Evolutionary conservation across 352 stramenopile genomes (phyloP).

Genomic region (Phytophthora agathidicida): DNA sequence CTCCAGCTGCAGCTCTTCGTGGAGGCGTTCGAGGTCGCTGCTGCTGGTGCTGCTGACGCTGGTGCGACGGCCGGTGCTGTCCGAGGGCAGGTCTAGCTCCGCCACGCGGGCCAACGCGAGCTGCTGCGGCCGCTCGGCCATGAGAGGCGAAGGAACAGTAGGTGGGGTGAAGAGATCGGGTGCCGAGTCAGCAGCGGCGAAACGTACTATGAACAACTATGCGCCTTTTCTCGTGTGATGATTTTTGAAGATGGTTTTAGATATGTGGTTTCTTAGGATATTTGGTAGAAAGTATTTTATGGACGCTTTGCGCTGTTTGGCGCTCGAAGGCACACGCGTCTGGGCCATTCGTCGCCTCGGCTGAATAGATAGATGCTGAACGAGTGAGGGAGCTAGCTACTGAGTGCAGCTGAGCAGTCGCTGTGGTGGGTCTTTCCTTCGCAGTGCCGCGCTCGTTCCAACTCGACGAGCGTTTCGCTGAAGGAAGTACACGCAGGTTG

Average conservation of each 20-base stretch:
- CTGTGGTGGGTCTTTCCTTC: too few species aligned
- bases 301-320: too few species aligned
- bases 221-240: conserved; percentile 35
- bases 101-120: conserved; percentile 31
- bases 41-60: conserved; percentile 31
- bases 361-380: too few species aligned
- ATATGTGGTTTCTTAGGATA: conserved; percentile 13
- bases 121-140: conserved; percentile 31
- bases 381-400: too few species aligned
- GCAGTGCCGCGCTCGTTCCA: too few species aligned
- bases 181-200: conserved; percentile 13
- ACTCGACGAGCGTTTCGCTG: too few species aligned
- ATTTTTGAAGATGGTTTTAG: conserved; percentile 16
- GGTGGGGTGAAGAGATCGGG: conserved; percentile 4
- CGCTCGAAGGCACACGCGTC: too few species aligned
- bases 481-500: too few species aligned
- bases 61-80: conserved; percentile 8
- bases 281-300: conserved; percentile 30
- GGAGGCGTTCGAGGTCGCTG: conserved; percentile 49
- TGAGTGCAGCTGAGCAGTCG: too few species aligned
- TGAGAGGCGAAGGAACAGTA: conserved; percentile 8
- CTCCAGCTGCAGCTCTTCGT: conserved; percentile 72
- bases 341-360: too few species aligned
- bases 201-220: conserved; percentile 23
- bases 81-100: conserved; percentile 17